A percentile compares a stretch with the other conserved stretches of the same genome.
Evolutionary conservation across 805 yeast species (phyloP).

Genomic region (Ogataea ramenticola): DNA sequence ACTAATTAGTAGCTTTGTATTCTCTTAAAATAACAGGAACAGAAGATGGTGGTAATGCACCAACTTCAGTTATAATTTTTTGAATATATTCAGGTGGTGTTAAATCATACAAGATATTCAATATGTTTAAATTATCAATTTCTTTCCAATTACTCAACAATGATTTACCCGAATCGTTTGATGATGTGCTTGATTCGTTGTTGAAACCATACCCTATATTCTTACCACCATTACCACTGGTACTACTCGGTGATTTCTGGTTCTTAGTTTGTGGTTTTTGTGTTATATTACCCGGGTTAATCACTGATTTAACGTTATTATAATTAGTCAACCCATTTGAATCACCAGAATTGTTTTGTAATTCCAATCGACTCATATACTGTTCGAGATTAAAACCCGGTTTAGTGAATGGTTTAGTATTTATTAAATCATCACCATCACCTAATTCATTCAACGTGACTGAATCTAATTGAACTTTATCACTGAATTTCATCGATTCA

Average conservation of each 20-base stretch:
- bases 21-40: constrained; percentile 96
- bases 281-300: not conserved
- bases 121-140: constrained; percentile 56
- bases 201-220: constrained; percentile 11
- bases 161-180: constrained; percentile 10
- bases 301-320: constrained; percentile 11
- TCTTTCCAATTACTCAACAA: constrained; percentile 56
- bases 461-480: constrained; percentile 93
- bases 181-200: constrained; percentile 14
- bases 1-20: constrained; percentile 46
- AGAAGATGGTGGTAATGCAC: constrained; percentile 95
- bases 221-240: constrained; percentile 18
- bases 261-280: no score
- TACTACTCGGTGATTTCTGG: constrained; percentile 6
- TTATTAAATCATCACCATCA: constrained; percentile 65
- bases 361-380: constrained; percentile 41
- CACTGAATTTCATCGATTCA: constrained; percentile 90
- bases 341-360: constrained; percentile 1
- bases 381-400: constrained; percentile 60
- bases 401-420: constrained; percentile 48
- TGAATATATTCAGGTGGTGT: constrained; percentile 92
- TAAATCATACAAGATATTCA: constrained; percentile 85
- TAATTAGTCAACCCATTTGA: constrained; percentile 19
- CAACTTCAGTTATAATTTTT: constrained; percentile 92
- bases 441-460: constrained; percentile 90